phyloP scores from a whole-genome alignment of 2,329 filamentous ascomycete genomes.

The Botryosphaeria dothidea region DNA sequence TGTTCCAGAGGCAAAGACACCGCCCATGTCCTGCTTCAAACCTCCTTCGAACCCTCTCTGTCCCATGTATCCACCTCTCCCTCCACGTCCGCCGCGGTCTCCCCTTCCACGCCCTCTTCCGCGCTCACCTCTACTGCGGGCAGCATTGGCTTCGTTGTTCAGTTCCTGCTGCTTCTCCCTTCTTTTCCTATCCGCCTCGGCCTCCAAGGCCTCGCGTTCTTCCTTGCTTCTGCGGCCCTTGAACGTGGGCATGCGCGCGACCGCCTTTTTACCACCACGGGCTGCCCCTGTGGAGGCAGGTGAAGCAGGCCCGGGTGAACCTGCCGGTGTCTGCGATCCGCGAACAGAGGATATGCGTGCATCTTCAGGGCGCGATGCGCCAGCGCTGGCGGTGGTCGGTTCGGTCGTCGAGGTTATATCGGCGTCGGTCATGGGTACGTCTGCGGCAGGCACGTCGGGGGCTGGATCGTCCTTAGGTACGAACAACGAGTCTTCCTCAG shows the following conservation, averaged over 20 bases:
- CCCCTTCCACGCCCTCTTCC: constrained; percentile 30
- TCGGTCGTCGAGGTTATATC: background rate
- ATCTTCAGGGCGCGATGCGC: background rate
- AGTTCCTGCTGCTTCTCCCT: constrained; percentile 37
- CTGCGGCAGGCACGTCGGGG: background rate
- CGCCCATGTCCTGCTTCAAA: constrained; percentile 7
- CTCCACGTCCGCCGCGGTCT: constrained; percentile 29
- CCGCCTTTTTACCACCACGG: constrained; percentile 31
- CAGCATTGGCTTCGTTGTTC: constrained; percentile 31
- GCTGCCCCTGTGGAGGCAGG: constrained; percentile 34
- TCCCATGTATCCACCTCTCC: constrained; percentile 46
- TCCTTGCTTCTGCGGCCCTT: constrained; percentile 47
- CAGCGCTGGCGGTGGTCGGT: background rate
- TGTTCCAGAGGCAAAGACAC: constrained; percentile 10
- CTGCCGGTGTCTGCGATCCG: constrained; percentile 7
- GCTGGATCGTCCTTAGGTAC: constrained; percentile 19
- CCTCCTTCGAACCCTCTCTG: background rate
- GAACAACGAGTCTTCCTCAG: constrained; percentile 23
- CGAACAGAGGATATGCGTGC: background rate
- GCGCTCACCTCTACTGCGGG: constrained; percentile 24
- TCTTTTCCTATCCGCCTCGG: constrained; percentile 41
- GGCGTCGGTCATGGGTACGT: constrained; percentile 12
- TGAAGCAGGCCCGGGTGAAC: constrained; percentile 29
- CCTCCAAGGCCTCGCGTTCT: constrained; percentile 44
- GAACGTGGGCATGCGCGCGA: constrained; percentile 40